phyloP scores from a whole-genome alignment of 140 eudicot species.

The Oenanthe javanica region DNA sequence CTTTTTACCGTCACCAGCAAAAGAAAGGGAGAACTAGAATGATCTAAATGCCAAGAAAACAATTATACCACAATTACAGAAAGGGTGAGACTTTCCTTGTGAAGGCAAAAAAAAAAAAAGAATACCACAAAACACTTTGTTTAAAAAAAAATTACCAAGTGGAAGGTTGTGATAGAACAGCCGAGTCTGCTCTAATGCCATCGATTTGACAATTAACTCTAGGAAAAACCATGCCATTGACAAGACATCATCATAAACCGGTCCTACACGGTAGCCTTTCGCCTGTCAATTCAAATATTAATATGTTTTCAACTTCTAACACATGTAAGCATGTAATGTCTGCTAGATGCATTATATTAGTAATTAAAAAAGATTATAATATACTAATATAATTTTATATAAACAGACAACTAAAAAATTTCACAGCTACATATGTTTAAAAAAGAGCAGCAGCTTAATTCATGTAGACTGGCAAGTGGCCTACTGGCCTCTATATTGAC shows the following conservation, averaged over 20 bases:
- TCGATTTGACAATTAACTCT: constrained; percentile 88
- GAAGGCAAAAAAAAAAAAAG: neutral
- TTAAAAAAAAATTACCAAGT: constrained; percentile 42
- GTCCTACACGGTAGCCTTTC: constrained; percentile 98
- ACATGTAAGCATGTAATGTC: neutral
- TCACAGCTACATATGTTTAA: neutral
- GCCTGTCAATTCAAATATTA: constrained; percentile 46
- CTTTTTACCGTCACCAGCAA: neutral
- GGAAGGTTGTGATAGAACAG: constrained; percentile 78
- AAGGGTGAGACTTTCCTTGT: neutral
- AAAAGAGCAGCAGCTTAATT: neutral
- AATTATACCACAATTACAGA: neutral
- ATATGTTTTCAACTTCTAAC: neutral
- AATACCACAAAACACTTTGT: neutral
- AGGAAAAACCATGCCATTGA: constrained; percentile 99
- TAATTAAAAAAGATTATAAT: neutral
- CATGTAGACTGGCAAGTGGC: neutral
- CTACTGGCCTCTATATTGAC: neutral
- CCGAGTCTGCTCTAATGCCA: constrained; percentile 95
- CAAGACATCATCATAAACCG: constrained; percentile 95
- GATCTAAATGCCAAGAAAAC: neutral
- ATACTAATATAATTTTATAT: neutral
- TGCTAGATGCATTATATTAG: neutral
- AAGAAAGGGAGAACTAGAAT: neutral
- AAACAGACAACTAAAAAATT: neutral